These are phyloP conservation scores for Avicennia marina DNA, from an alignment of 257 asterid genomes.

Conservation along the genomic window DNA sequence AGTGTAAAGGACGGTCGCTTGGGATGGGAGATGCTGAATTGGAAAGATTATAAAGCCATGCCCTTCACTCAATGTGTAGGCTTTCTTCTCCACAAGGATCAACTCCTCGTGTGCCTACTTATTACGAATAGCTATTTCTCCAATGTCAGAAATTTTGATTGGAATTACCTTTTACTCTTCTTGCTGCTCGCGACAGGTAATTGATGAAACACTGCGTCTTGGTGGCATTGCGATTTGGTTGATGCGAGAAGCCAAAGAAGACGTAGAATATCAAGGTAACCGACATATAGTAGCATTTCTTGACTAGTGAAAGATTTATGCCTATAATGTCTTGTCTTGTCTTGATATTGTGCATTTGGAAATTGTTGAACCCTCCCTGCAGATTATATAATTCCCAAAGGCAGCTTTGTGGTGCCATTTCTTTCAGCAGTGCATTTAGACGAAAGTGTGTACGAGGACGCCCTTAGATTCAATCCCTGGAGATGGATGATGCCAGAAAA, in stretches of 20 bases:
- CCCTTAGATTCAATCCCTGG: slow-evolving; percentile 79
- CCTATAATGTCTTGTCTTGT: no score
- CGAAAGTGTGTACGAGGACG: slow-evolving; percentile 50
- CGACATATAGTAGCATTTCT: no score
- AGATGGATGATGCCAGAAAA: slow-evolving; percentile 83
- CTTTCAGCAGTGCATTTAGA: slow-evolving; percentile 83
- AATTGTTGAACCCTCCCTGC: no score
- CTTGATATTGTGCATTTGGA: no score
- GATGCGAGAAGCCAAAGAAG: slow-evolving; percentile 85
- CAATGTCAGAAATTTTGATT: no score
- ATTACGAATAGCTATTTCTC: no score
- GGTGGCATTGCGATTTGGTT: slow-evolving; percentile 94
- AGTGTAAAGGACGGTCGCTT: slow-evolving; percentile 23
- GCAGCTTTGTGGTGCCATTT: slow-evolving; percentile 85
- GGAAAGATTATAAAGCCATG: slow-evolving; percentile 87
- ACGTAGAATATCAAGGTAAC: slow-evolving; percentile 63
- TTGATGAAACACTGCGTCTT: slow-evolving; percentile 80
- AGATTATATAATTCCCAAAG: slow-evolving; percentile 80
- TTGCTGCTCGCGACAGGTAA: slow-evolving; percentile 42
- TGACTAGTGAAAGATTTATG: no score
- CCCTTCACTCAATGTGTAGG: slow-evolving; percentile 86
- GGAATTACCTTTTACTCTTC: no score
- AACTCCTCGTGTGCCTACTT: background rate
- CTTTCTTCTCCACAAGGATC: background rate
- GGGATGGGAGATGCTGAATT: slow-evolving; percentile 50